Conservation (phyloP, 176 grass and related monocot species). For the Ampelocalamus luodianensis region DNA sequence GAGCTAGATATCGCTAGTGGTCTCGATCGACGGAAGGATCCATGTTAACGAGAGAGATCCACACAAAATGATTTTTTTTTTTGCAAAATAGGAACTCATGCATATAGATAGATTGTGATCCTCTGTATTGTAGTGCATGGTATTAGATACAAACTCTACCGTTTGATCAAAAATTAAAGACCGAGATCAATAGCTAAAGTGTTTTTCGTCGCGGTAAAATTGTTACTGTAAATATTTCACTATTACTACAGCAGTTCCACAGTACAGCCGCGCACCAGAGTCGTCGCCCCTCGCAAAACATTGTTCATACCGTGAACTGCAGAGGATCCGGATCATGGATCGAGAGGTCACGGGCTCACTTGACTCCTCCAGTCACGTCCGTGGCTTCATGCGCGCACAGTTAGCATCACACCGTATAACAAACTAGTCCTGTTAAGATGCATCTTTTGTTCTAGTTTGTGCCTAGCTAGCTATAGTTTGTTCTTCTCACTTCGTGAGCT, state of each 20-base stretch:
- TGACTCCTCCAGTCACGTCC: neutral
- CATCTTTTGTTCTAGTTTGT: neutral
- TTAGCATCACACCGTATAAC: no score
- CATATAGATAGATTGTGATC: no score
- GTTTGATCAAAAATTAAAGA: no score
- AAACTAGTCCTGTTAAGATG: neutral
- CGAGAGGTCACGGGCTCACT: slow-evolving; percentile 46
- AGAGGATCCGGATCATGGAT: neutral
- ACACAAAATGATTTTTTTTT: neutral
- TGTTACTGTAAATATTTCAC: no score
- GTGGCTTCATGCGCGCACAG: neutral
- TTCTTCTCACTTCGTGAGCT: neutral
- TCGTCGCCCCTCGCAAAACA: no score
- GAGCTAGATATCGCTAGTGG: neutral
- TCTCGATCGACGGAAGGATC: neutral
- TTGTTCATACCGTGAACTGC: no score
- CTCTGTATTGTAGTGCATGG: no score
- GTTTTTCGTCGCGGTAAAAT: no score
- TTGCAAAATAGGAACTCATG: neutral
- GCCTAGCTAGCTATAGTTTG: neutral
- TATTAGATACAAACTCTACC: no score
- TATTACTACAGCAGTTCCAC: no score
- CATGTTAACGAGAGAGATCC: slow-evolving; percentile 48
- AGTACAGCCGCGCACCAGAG: no score
- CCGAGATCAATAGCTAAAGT: no score